phyloP scores from a whole-genome alignment of 768 basidiomycete species.

The Antrodiella citrinella region DNA sequence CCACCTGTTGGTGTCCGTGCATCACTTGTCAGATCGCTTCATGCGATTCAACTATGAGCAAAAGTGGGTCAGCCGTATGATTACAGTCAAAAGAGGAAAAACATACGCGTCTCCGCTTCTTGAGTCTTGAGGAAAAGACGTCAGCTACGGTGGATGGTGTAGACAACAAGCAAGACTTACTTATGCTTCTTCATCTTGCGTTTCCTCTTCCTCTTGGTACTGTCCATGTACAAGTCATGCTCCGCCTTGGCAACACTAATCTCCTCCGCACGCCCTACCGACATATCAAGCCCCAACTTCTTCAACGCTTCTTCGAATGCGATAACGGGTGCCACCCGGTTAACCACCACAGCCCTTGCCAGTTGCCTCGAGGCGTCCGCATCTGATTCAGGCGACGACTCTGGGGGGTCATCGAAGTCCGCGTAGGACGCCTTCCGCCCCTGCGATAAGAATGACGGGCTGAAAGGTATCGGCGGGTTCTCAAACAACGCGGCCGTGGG shows the following conservation, averaged over 20 bases:
- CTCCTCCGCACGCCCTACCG: conserved; percentile 38
- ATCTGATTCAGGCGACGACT: conserved; percentile 59
- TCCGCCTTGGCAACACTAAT: conserved; percentile 51
- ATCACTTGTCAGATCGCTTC: not conserved
- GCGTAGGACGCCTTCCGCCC: not conserved
- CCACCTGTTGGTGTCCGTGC: not conserved
- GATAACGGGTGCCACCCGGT: conserved; percentile 48
- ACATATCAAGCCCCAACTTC: conserved; percentile 47
- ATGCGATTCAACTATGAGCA: not conserved
- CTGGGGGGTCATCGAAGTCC: conserved; percentile 34
- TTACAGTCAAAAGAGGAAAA: not conserved
- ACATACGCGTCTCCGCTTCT: conserved; percentile 83
- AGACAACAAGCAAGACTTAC: conserved; percentile 38
- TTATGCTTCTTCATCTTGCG: conserved; percentile 99
- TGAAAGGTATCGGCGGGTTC: conserved; percentile 7
- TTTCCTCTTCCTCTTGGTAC: conserved; percentile 75
- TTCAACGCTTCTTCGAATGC: conserved; percentile 66
- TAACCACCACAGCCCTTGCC: conserved; percentile 65
- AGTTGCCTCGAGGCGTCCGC: conserved; percentile 75
- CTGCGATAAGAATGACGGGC: not conserved
- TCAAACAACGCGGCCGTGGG: conserved; percentile 52
- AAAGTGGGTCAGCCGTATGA: too few species aligned
- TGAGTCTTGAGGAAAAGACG: conserved; percentile 45
- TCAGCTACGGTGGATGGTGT: not conserved
- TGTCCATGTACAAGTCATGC: conserved; percentile 66